These are phyloP conservation scores for Pisolithus tinctorius DNA, from an alignment of 768 basidiomycete species.

Conservation along the genomic window DNA sequence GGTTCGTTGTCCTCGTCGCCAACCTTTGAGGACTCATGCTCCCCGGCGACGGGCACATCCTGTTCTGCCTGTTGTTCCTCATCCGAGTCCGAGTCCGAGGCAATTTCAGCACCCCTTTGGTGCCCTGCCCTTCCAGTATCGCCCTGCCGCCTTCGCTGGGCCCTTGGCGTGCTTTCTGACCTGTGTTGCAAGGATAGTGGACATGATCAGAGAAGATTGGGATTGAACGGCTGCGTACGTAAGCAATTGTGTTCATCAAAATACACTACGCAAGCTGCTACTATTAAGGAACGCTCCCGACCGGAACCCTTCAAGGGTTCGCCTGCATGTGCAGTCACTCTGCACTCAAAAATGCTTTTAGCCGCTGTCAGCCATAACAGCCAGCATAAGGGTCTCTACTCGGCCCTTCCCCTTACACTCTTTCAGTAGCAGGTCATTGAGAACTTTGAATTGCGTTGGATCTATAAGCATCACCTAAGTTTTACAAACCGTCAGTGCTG, in stretches of 20 bases:
- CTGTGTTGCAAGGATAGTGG: slow-evolving; percentile 27
- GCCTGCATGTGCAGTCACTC: neutral
- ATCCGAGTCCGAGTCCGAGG: slow-evolving; percentile 63
- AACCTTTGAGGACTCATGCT: slow-evolving; percentile 43
- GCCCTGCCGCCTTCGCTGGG: slow-evolving; percentile 71
- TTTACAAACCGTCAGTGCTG: slow-evolving; percentile 6
- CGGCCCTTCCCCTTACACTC: slow-evolving; percentile 85
- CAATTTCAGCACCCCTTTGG: slow-evolving; percentile 65
- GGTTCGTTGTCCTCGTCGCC: slow-evolving; percentile 43
- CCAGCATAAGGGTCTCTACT: slow-evolving; percentile 75
- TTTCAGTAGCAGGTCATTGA: slow-evolving; percentile 86
- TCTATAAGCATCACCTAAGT: slow-evolving; percentile 84
- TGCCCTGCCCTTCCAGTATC: slow-evolving; percentile 88
- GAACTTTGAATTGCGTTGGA: slow-evolving; percentile 81
- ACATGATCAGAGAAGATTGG: slow-evolving; percentile 13
- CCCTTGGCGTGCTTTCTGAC: slow-evolving; percentile 68
- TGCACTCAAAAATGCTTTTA: slow-evolving; percentile 4
- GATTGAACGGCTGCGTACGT: slow-evolving; percentile 1
- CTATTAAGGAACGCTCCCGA: neutral
- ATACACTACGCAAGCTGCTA: neutral
- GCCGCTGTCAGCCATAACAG: slow-evolving; percentile 44
- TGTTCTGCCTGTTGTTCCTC: slow-evolving; percentile 37
- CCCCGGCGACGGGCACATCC: slow-evolving; percentile 54
- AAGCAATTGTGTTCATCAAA: slow-evolving; percentile 5
- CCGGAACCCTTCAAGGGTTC: neutral